phyloP scores from a whole-genome alignment of 2,329 filamentous ascomycete species.

The Tolypocladium tundrense region DNA sequence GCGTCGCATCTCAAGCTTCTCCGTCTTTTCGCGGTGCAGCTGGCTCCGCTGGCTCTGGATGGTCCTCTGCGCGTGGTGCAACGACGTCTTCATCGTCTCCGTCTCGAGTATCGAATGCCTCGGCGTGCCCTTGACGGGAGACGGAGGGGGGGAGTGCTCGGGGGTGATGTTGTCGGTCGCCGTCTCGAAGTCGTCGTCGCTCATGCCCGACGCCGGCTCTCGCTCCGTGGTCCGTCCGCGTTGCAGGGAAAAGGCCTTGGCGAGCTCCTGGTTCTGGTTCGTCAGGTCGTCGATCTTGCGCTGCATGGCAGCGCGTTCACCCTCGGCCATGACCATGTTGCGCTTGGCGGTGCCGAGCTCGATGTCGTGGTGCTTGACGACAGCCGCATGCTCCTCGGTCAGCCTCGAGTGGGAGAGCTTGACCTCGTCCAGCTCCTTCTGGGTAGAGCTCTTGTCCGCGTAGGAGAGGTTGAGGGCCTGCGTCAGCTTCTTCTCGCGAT shows the following conservation, averaged over 20 bases:
- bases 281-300: conserved; percentile 81
- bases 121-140: conserved; percentile 83
- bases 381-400: conserved; percentile 65
- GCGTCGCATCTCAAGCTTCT: conserved; percentile 90
- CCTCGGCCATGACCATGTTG: conserved; percentile 66
- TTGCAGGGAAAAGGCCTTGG: conserved; percentile 67
- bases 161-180: conserved; percentile 64
- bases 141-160: conserved; percentile 82
- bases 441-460: conserved; percentile 64
- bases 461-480: conserved; percentile 60
- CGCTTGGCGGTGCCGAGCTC: conserved; percentile 79
- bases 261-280: conserved; percentile 83
- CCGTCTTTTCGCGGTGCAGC: conserved; percentile 95
- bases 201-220: conserved; percentile 46
- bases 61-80: conserved; percentile 90
- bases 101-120: conserved; percentile 87
- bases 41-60: conserved; percentile 93
- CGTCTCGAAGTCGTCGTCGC: conserved; percentile 53
- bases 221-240: conserved; percentile 58
- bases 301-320: conserved; percentile 68
- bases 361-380: conserved; percentile 76
- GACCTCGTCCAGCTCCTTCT: conserved; percentile 85
- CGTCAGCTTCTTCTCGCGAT: conserved; percentile 73
- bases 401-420: conserved; percentile 71
- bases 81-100: conserved; percentile 87